Evolutionary conservation across 2,329 filamentous ascomycete genomes (phyloP).

Genomic region (Aspergillus chevalieri): DNA sequence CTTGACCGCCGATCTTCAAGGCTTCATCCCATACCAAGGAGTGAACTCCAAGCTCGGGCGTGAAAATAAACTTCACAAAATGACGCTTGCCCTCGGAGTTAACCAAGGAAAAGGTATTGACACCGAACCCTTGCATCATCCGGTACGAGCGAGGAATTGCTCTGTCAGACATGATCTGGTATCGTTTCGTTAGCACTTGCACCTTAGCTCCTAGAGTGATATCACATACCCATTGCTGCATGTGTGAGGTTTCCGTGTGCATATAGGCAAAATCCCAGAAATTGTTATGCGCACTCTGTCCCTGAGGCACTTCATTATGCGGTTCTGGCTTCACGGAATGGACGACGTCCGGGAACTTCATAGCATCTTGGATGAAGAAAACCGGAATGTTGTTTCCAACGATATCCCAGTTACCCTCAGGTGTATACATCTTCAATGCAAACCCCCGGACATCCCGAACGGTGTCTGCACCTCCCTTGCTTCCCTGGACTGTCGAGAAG

Average conservation of each 20-base stretch:
- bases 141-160: slow-evolving; percentile 30
- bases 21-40: slow-evolving; percentile 57
- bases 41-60: slow-evolving; percentile 29
- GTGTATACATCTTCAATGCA: slow-evolving; percentile 69
- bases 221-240: slow-evolving; percentile 26
- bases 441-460: slow-evolving; percentile 80
- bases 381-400: slow-evolving; percentile 39
- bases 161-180: slow-evolving; percentile 31
- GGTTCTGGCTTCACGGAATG: slow-evolving; percentile 38
- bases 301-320: slow-evolving; percentile 47
- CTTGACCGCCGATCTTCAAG: slow-evolving; percentile 65
- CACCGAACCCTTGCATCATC: slow-evolving; percentile 34
- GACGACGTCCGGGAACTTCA: slow-evolving; percentile 37
- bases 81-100: slow-evolving; percentile 29
- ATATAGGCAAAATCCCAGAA: slow-evolving; percentile 41
- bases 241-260: slow-evolving; percentile 28
- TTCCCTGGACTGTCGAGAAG: slow-evolving; percentile 73
- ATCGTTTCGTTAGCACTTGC: slow-evolving; percentile 2
- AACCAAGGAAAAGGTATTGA: slow-evolving; percentile 29
- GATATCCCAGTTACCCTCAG: slow-evolving; percentile 64
- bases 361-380: slow-evolving; percentile 39
- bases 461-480: slow-evolving; percentile 69
- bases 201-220: not conserved
- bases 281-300: slow-evolving; percentile 44
- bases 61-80: slow-evolving; percentile 32